Evolutionary conservation across 73 alveolate species (phyloP).

Genomic region (Paramecium biaurelia): DNA sequence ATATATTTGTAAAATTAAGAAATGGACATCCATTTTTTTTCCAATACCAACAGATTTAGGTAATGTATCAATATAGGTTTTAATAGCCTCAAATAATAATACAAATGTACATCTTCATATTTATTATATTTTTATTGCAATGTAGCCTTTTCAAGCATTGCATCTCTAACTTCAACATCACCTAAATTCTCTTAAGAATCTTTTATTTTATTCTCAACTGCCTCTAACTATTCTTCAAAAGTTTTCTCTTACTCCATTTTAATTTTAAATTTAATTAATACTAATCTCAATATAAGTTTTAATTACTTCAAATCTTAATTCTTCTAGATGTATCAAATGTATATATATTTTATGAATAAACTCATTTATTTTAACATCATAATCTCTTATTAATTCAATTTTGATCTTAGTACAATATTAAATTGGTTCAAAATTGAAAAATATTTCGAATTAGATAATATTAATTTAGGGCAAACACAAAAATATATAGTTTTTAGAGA

Average conservation of each 20-base stretch:
- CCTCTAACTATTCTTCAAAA: constrained; percentile 70
- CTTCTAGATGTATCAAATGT: neutral
- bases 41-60: constrained; percentile 74
- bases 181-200: constrained; percentile 72
- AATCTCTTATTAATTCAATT: too few species aligned
- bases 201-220: constrained; percentile 66
- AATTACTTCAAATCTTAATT: neutral
- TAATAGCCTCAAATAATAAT: constrained; percentile 53
- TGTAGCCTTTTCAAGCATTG: constrained; percentile 75
- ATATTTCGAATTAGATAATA: neutral
- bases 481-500: too few species aligned
- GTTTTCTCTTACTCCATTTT: constrained; percentile 24
- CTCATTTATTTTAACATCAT: neutral
- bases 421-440: too few species aligned
- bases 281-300: neutral
- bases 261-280: constrained; percentile 11
- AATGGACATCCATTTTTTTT: constrained; percentile 81
- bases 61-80: constrained; percentile 69
- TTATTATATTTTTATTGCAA: constrained; percentile 70
- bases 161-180: constrained; percentile 83
- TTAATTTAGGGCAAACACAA: too few species aligned
- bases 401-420: too few species aligned
- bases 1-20: constrained; percentile 74
- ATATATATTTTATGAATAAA: too few species aligned
- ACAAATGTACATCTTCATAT: constrained; percentile 61